Evolutionary conservation across 2,329 filamentous ascomycete species (phyloP), one percentile per base, ranked within the genome.

Genomic region (Trichophyton rubrum): DNA sequence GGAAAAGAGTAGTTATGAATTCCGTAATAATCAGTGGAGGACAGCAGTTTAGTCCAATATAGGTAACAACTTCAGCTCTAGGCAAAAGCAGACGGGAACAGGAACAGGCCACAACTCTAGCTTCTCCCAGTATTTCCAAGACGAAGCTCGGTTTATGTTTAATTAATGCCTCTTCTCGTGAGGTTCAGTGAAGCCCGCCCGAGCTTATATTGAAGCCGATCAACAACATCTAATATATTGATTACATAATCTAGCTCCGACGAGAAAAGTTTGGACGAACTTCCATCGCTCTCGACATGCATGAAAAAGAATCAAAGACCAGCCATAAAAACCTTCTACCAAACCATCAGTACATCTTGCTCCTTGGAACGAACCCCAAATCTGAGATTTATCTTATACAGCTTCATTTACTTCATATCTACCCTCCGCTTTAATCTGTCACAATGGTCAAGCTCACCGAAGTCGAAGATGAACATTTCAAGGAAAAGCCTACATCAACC

Each of bases 381-480:
- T 15, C 27, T n/a, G 3, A 17, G 27, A 35, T 7, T 27, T 13
- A n/a, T 20, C 20, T 55, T 11, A 27, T 17, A 13, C 27, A 38
- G 4, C 30, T 55, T n/a, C 15, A 4, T 17, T 17, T 13, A 9
- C 15, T 17, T 35, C 20, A 33, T 22, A 57, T n/a, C 15, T 27
- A 7, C 27, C 7, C n/a, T 17, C 35, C 20, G 5, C n/a, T 49
- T 49, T 17, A 59, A 27, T 56, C 47, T 24, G 17, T 55, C 58
- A 63, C 57, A 59, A 96, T 97, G 92, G 92, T 97, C 76, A 90
- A 92, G 78, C 89, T 97, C 73, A 89, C 90, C 73, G 92, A 97
- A 81, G 92, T 97, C 72, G 87, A 95, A 73, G 92, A 97, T 74
- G 91, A 96, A 82, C 89, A 95, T 77, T 95, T 96, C 80, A 79